Conservation (phyloP, 768 basidiomycete genomes). For the Vishniacozyma victoriae region DNA sequence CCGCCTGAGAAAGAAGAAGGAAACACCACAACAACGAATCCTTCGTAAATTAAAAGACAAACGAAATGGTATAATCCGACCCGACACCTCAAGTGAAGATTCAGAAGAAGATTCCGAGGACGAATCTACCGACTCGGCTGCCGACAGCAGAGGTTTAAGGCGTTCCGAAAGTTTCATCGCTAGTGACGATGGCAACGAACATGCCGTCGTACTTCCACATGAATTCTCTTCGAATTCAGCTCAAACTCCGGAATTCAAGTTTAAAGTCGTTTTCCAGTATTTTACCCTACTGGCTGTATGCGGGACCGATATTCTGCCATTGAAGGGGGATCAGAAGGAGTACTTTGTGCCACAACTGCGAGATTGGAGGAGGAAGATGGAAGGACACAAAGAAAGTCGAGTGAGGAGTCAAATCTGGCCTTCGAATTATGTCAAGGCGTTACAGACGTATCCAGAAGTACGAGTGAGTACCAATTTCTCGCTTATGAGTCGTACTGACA, state of each 20-base stretch:
- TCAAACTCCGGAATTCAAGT: constrained; percentile 63
- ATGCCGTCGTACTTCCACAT: constrained; percentile 45
- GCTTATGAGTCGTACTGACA: background rate
- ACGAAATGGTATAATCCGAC: constrained; percentile 13
- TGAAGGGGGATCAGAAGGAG: constrained; percentile 15
- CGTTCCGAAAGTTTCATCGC: constrained; percentile 46
- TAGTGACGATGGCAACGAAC: constrained; percentile 41
- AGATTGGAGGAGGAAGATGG: constrained; percentile 51
- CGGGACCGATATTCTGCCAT: constrained; percentile 25
- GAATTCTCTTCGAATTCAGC: constrained; percentile 44
- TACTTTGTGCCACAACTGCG: constrained; percentile 35
- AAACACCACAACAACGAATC: constrained; percentile 20
- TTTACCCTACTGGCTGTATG: constrained; percentile 72
- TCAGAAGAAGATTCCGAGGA: constrained; percentile 17
- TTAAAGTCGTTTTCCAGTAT: constrained; percentile 79
- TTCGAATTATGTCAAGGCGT: constrained; percentile 58
- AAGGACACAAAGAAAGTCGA: constrained; percentile 64
- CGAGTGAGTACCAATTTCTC: constrained; percentile 44
- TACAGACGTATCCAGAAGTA: constrained; percentile 68
- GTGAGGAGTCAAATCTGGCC: constrained; percentile 83
- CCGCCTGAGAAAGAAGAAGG: constrained; percentile 20
- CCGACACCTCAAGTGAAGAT: constrained; percentile 4
- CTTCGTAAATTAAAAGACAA: constrained; percentile 22
- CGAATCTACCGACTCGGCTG: constrained; percentile 12
- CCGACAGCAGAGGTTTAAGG: too few relatives aligned